Conservation (phyloP, 2,329 filamentous ascomycete genomes). For the Botrytis squamosa region DNA sequence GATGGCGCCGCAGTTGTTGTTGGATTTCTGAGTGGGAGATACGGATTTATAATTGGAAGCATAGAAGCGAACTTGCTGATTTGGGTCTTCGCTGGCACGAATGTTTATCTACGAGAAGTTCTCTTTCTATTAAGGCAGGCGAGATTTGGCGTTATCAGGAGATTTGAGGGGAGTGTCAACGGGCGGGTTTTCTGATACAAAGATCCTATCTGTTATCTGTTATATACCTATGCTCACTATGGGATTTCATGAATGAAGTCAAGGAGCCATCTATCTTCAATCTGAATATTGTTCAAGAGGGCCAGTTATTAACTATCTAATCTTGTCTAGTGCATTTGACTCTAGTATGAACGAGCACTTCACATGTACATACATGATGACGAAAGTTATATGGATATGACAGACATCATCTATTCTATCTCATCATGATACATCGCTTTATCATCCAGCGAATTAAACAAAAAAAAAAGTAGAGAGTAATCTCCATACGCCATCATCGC, state of each 20-base stretch:
- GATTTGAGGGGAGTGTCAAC: neutral
- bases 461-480: neutral
- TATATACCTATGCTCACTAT: neutral
- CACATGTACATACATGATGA: neutral
- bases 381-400: neutral
- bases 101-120: neutral
- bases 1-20: conserved; percentile 75
- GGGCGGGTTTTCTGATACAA: neutral
- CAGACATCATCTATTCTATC: neutral
- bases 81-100: neutral
- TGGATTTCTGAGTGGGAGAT: conserved; percentile 67
- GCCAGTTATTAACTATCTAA: no score
- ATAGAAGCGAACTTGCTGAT: no score
- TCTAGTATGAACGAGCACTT: neutral
- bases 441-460: neutral
- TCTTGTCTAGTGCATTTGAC: no score
- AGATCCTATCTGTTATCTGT: neutral
- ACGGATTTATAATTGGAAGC: neutral
- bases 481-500: conserved; percentile 11
- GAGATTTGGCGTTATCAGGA: neutral
- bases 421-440: neutral
- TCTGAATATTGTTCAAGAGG: neutral
- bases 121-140: neutral
- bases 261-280: neutral
- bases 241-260: neutral